Conservation (phyloP, 2,329 filamentous ascomycete species). For the Colletotrichum cuscutae region DNA sequence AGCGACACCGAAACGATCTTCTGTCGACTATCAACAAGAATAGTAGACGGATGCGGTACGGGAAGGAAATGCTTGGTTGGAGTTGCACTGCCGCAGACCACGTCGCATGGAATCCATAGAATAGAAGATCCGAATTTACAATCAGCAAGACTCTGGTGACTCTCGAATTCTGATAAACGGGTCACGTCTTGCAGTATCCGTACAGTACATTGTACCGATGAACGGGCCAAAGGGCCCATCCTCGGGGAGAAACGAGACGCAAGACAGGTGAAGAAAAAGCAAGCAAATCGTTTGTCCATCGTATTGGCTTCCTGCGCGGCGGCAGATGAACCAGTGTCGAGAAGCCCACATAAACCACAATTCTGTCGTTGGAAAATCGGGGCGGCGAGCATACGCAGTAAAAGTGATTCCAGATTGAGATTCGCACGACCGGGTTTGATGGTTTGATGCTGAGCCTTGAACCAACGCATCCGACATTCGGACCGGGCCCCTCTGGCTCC, state of each 20-base stretch:
- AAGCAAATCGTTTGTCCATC: background rate
- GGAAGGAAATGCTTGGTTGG: background rate
- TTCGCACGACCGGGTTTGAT: background rate
- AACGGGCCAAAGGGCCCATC: background rate
- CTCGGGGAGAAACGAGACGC: background rate
- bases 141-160: background rate
- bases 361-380: background rate
- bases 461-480: constrained; percentile 3
- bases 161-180: background rate
- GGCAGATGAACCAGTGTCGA: constrained; percentile 23
- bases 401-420: background rate
- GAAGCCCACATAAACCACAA: constrained; percentile 20
- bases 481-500: background rate
- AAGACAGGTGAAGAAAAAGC: background rate
- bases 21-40: background rate
- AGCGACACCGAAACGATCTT: background rate
- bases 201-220: background rate
- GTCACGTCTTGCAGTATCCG: too few species aligned
- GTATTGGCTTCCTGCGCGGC: background rate
- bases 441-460: too few species aligned
- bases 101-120: background rate
- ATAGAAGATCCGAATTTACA: background rate
- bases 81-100: background rate
- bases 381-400: background rate
- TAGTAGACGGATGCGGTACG: background rate